phyloP scores from a whole-genome alignment of 2,329 filamentous ascomycete genomes.

The Clonostachys sp. region DNA sequence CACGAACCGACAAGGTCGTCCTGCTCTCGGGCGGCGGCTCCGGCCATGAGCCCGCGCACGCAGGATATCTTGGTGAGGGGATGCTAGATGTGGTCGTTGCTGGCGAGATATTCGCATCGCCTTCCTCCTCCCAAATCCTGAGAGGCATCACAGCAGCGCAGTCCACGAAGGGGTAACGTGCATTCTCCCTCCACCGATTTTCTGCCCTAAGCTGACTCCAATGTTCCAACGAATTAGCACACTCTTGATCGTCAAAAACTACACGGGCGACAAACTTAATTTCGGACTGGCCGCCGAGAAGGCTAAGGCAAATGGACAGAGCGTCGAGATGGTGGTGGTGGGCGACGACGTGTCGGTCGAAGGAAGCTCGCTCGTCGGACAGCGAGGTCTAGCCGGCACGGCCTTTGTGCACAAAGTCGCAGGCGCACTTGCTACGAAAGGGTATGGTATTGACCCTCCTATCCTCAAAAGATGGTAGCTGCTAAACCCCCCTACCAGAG shows the following conservation, averaged over 20 bases:
- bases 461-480: no score
- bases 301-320: slow-evolving; percentile 71
- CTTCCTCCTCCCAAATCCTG: slow-evolving; percentile 77
- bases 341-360: slow-evolving; percentile 86
- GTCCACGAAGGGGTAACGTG: no score
- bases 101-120: slow-evolving; percentile 82
- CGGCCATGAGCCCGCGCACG: slow-evolving; percentile 86
- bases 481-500: slow-evolving; percentile 4
- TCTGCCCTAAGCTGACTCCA: no score
- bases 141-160: slow-evolving; percentile 58
- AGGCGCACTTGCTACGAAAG: slow-evolving; percentile 74
- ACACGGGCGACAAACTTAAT: slow-evolving; percentile 85
- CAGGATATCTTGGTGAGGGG: slow-evolving; percentile 77
- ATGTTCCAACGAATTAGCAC: not conserved
- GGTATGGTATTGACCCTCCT: slow-evolving; percentile 23
- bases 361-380: slow-evolving; percentile 82
- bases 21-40: slow-evolving; percentile 85
- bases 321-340: slow-evolving; percentile 86
- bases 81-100: slow-evolving; percentile 80
- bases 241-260: slow-evolving; percentile 90
- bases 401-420: slow-evolving; percentile 88
- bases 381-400: slow-evolving; percentile 86
- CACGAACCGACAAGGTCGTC: slow-evolving; percentile 57
- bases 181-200: no score
- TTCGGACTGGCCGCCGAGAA: slow-evolving; percentile 94